Evolutionary conservation across 1,284 basidiomycete species (phyloP).

Genomic region (Cutaneotrichosporon arboriforme): DNA sequence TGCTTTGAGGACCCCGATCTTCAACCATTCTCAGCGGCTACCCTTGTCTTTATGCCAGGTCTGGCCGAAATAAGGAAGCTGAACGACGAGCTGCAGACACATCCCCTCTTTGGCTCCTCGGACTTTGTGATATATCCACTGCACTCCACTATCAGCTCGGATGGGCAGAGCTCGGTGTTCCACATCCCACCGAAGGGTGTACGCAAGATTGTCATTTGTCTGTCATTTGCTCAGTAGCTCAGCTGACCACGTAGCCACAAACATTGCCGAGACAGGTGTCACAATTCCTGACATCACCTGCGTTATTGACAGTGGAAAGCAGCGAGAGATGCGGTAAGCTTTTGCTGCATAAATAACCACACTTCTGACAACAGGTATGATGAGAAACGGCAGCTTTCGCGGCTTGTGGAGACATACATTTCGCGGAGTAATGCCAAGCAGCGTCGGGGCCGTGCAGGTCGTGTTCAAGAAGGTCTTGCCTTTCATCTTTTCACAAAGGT

Average conservation of each 20-base stretch:
- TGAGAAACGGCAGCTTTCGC: slow-evolving; percentile 93
- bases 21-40: slow-evolving; percentile 64
- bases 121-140: slow-evolving; percentile 78
- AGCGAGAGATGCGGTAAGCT: slow-evolving; percentile 75
- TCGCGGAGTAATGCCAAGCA: slow-evolving; percentile 92
- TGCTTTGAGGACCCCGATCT: slow-evolving; percentile 61
- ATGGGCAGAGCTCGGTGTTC: slow-evolving; percentile 86
- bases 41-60: slow-evolving; percentile 92
- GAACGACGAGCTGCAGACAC: slow-evolving; percentile 73
- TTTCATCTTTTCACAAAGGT: slow-evolving; percentile 93
- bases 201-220: slow-evolving; percentile 84
- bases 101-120: slow-evolving; percentile 64
- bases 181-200: slow-evolving; percentile 72
- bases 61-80: slow-evolving; percentile 82
- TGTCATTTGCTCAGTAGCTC: slow-evolving; percentile 14
- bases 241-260: slow-evolving; percentile 57
- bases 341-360: background rate
- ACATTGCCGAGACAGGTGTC: slow-evolving; percentile 79
- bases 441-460: slow-evolving; percentile 82
- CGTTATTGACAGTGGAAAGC: slow-evolving; percentile 93
- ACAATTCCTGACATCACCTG: slow-evolving; percentile 98
- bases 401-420: slow-evolving; percentile 87
- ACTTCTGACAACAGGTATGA: slow-evolving; percentile 62
- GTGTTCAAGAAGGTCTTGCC: slow-evolving; percentile 84
- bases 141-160: slow-evolving; percentile 89